Base-by-base conservation (phyloP, 2,329 filamentous ascomycete species). In the Aspergillus niger region DNA sequence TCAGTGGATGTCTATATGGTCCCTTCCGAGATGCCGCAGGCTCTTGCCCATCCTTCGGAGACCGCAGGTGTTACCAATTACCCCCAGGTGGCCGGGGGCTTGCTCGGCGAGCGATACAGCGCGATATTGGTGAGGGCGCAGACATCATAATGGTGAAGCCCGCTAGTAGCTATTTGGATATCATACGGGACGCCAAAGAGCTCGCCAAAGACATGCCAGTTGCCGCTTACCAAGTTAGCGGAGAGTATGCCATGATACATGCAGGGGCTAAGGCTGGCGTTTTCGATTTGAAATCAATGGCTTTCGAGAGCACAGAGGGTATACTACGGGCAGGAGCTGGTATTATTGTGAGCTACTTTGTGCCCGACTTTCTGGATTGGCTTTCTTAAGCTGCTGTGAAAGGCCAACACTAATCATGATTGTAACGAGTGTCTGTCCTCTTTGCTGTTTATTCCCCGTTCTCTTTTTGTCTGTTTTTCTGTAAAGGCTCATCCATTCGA, bases 61-160 rank as follows among this genome's bases (percentile, higher is more conserved):
- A 99, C 79, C 88, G 95, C 69, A 89, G 91, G 76, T 98, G 95
- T 85, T 99, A 99, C 81, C 95, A 99, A 80, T 85, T 99, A 10
- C 95, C 95, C 1, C 92, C 92, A 0, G 93, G 93, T 63, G 95
- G 93, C 26, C 89, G 95, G 54, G 95, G 95, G 36, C 86, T 99
- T 48, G 95, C 95, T 15, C 88, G 95, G 66, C 87, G 95, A 67
- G 95, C 95, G 52, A 97, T 99, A 66, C 81, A 87, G 43, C 86
- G 95, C 67, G 95, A 99, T 74, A 94, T 99, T 67, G 85, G 84
- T 65, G 95, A 99, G 79, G 95, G 95, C 26, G 95, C 95, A 20
- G 95, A 99, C 72, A 92, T 97, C 68, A 97, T 99, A 79, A 97
- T 99, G 94, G 95, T 99, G 63, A 99, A 99, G 83, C 95, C 95